A percentile compares a stretch with the other conserved stretches of the same genome.
Conservation (phyloP, 768 basidiomycete genomes). For the Trametes cinnabarina region DNA sequence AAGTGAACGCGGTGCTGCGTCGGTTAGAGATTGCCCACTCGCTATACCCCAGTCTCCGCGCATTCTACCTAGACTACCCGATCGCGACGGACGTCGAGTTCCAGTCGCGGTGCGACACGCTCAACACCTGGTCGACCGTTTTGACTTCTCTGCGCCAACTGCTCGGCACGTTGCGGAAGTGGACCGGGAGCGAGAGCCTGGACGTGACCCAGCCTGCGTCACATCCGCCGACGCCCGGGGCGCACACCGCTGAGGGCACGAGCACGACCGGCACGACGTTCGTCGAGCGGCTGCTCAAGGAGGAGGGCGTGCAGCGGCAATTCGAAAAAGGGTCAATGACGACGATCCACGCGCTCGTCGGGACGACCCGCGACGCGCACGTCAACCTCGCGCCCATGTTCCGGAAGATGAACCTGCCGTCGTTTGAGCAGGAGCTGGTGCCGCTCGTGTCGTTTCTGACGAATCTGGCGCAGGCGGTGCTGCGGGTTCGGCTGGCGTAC, state of each 20-base stretch:
- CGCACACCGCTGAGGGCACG: slow-evolving; percentile 33
- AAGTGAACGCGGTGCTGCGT: slow-evolving; percentile 64
- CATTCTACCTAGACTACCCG: slow-evolving; percentile 77
- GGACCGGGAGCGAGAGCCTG: slow-evolving; percentile 91
- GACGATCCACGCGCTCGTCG: slow-evolving; percentile 84
- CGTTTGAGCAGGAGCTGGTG: slow-evolving; percentile 84
- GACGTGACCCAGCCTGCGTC: slow-evolving; percentile 83
- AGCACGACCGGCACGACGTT: slow-evolving; percentile 76
- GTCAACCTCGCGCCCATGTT: slow-evolving; percentile 75
- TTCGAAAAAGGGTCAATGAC: slow-evolving; percentile 89
- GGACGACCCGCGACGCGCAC: slow-evolving; percentile 82
- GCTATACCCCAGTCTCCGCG: slow-evolving; percentile 81
- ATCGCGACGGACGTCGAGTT: slow-evolving; percentile 63
- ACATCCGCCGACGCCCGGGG: slow-evolving; percentile 43
- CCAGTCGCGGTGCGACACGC: slow-evolving; percentile 80
- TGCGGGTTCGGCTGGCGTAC: slow-evolving; percentile 87
- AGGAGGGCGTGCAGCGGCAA: slow-evolving; percentile 92
- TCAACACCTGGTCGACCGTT: slow-evolving; percentile 91
- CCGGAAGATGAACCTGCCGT: slow-evolving; percentile 86
- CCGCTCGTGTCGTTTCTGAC: slow-evolving; percentile 96
- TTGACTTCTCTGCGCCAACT: slow-evolving; percentile 82
- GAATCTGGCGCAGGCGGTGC: slow-evolving; percentile 85
- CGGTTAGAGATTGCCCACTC: slow-evolving; percentile 81
- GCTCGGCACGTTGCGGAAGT: slow-evolving; percentile 75
- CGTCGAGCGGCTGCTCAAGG: slow-evolving; percentile 90